A percentile compares a stretch with the other conserved stretches of the same genome.
phyloP scores from a whole-genome alignment of 1,284 basidiomycete genomes.

The Athelia sp. region DNA sequence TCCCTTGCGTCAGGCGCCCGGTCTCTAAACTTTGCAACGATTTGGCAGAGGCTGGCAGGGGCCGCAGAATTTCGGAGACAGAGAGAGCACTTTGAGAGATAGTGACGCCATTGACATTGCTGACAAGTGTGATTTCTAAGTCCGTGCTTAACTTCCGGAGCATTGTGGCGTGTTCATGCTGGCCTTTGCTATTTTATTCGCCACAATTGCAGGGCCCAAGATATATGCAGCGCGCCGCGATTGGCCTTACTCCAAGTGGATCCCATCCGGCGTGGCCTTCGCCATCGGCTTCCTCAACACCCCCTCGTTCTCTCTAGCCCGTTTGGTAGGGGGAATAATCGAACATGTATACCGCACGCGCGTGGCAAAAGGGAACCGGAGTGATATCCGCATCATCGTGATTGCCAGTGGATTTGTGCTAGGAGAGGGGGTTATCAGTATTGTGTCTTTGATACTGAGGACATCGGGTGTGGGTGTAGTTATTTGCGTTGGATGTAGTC shows the following conservation, averaged over 20 bases:
- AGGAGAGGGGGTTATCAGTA: slow-evolving; percentile 88
- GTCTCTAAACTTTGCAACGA: too few relatives aligned
- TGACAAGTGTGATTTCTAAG: too few relatives aligned
- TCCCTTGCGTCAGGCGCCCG: too few relatives aligned
- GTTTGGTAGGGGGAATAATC: slow-evolving; percentile 83
- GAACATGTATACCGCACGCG: slow-evolving; percentile 66
- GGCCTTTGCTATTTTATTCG: slow-evolving; percentile 69
- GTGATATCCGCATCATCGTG: slow-evolving; percentile 77
- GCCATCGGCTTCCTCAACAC: slow-evolving; percentile 93
- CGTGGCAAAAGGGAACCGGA: slow-evolving; percentile 37
- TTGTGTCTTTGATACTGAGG: slow-evolving; percentile 73
- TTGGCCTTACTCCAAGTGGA: slow-evolving; percentile 57
- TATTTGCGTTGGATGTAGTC: slow-evolving; percentile 83
- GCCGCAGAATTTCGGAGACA: too few relatives aligned
- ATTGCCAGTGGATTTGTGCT: slow-evolving; percentile 94
- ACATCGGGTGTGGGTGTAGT: slow-evolving; percentile 69
- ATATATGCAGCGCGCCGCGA: slow-evolving; percentile 46
- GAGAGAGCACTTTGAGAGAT: too few relatives aligned
- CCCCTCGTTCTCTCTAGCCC: slow-evolving; percentile 90
- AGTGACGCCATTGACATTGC: too few relatives aligned
- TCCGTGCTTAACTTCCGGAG: slow-evolving; percentile 78
- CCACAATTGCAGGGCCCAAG: slow-evolving; percentile 63
- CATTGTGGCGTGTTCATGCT: slow-evolving; percentile 82
- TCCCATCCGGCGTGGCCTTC: slow-evolving; percentile 88
- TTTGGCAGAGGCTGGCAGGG: too few relatives aligned